Percentiles rank a stretch among this genome's conserved stretches.
These are phyloP conservation scores for Pseudogymnoascus verrucosus DNA, from an alignment of 2,329 filamentous ascomycete species.

Conservation along the genomic window DNA sequence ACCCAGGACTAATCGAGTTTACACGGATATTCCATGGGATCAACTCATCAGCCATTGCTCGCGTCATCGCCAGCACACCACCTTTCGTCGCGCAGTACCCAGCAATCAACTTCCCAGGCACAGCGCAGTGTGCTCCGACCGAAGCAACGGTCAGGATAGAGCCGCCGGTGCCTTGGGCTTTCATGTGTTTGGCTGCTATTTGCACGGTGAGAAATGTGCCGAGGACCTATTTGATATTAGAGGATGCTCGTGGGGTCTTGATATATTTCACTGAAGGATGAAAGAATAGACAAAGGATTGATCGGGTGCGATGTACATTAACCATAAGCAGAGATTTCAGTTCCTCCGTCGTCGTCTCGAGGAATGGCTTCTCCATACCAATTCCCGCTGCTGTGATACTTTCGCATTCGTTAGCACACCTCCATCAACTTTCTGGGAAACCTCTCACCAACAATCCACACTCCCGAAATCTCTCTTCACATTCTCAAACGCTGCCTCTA, in stretches of 20 bases:
- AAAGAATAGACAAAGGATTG: background rate
- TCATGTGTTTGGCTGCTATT: conserved; percentile 27
- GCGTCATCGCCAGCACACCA: conserved; percentile 36
- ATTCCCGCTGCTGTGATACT: background rate
- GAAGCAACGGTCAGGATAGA: conserved; percentile 37
- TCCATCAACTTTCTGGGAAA: background rate
- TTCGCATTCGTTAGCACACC: background rate
- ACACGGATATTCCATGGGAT: conserved; percentile 29
- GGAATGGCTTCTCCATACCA: background rate
- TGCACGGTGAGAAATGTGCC: background rate
- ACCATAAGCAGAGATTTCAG: background rate
- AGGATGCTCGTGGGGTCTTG: background rate
- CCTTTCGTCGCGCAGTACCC: conserved; percentile 33
- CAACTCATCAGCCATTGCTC: conserved; percentile 29
- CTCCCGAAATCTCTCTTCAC: background rate
- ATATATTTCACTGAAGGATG: background rate
- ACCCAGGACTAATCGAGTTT: conserved; percentile 31
- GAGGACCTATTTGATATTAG: background rate
- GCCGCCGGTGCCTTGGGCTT: conserved; percentile 35
- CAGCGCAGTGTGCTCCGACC: conserved; percentile 36
- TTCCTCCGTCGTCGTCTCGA: background rate
- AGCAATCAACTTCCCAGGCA: conserved; percentile 17
- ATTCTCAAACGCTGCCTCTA: background rate
- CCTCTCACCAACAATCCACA: background rate
- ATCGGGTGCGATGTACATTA: background rate